A percentile compares a stretch with the other conserved stretches of the same genome.
phyloP scores from a whole-genome alignment of 1,139 yeast species.

The Blastobotrys illinoisensis region DNA sequence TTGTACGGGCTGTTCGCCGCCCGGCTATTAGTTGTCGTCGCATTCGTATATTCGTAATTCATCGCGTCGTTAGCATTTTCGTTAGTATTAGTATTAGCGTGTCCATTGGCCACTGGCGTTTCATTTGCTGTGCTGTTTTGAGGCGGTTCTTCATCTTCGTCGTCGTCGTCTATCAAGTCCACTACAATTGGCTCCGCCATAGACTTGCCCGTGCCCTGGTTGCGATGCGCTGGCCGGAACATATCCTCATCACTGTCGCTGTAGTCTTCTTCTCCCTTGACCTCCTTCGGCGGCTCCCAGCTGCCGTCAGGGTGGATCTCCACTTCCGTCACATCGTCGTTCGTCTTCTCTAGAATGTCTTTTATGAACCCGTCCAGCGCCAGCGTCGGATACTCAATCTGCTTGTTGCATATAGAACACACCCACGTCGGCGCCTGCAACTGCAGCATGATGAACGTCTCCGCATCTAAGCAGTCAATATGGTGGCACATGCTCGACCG shows the following conservation, averaged over 20 bases:
- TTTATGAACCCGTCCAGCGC: conserved; percentile 36
- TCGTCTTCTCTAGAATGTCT: conserved; percentile 30
- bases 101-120: background rate
- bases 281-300: conserved; percentile 28
- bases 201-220: conserved; percentile 5
- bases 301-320: conserved; percentile 35
- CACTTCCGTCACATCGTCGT: conserved; percentile 29
- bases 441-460: conserved; percentile 36
- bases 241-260: conserved; percentile 13
- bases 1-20: background rate
- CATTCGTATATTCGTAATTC: background rate
- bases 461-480: conserved; percentile 40
- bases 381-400: conserved; percentile 29
- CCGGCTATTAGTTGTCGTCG: background rate
- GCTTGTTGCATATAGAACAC: conserved; percentile 39
- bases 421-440: conserved; percentile 41
- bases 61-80: background rate
- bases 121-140: background rate
- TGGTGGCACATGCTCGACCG: conserved; percentile 37
- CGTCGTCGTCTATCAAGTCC: conserved; percentile 11
- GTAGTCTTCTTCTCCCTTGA: conserved; percentile 7
- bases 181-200: conserved; percentile 10
- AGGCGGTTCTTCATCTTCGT: conserved; percentile 5
- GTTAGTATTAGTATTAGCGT: background rate
- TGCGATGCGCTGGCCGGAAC: conserved; percentile 2